Base-by-base conservation (phyloP, 768 basidiomycete species). In the Leccinum longicurvipes region DNA sequence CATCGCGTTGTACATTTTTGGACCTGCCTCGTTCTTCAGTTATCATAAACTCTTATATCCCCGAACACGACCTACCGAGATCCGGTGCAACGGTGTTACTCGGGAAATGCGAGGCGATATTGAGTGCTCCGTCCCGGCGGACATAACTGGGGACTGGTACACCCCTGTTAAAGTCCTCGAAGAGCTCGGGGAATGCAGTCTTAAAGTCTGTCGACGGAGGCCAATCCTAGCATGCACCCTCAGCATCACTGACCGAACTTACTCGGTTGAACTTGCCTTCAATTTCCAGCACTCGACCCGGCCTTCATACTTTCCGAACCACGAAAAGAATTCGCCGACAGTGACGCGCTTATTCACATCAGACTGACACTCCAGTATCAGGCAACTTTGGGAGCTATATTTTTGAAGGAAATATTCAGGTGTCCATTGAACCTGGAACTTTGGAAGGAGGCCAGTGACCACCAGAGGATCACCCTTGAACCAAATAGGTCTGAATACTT, bases 1-100 rank as follows among this genome's bases (percentile, higher is more conserved):
- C 74, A 92, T 85, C 0, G 93, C 91, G 60, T 92, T 94, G 72
- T 97, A 97, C 91, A 95, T 89, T 74, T 96, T 97, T 1, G 94
- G 94, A 3, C 93, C 92, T 86, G 69, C 41, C 62, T 63, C 19
- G 63, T 45, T 44, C 10, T 45, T 67, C 19, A 67, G 54, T 46
- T 14, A 42, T 42, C 19, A 24, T 34, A 2, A 17, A 41, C 21
- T 36, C 42, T 2, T 3, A 42, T 27, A 14, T 12, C 25, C 32
- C 14, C 2, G 21, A 36, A 51, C n/a, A 51, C 14, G 53, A 29
- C 81, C 47, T 63, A 90, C 89, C 86, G 12, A 93, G 78, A 67
- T 93, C 93, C 17, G 91, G 91, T 27, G 82, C 83, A 52, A 93
- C 73, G 0, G 85, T 83, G 62, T 91, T 91, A 12, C 75, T 72